Evolutionary conservation across 176 grass and related monocot genomes (phyloP), one percentile per base, ranked within the genome.

Genomic region (Ensete glaucum): DNA sequence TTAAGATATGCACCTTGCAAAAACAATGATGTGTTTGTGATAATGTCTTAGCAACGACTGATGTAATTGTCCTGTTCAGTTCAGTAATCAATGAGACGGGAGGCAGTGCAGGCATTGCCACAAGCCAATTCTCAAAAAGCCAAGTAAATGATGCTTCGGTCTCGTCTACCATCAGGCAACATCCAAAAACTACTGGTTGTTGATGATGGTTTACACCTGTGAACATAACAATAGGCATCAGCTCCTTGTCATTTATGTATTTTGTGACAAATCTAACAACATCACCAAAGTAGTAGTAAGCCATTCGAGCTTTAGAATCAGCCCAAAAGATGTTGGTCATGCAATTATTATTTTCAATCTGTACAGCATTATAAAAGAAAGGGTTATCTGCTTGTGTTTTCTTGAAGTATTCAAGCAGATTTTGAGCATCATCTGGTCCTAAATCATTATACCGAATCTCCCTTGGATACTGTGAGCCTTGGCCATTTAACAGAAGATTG

Each of bases 121-220:
- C 87, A 78, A 93, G 85, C 94, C 94, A 98, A 70, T 87, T 93
- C 76, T 91, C 79, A 87, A 98, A 93, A 50, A 93, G 78, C 94
- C 94, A 98, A 78, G 60, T 64, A 85, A 91, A 92, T 52, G 94
- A 98, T 75, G 79, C 82, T 78, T 98, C 90, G 21, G 90, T 93
- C 55, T 98, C 88, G 15, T 93, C 90, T 64, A 89, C 86, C 72
- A 93, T 88, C 60, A 98, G 74, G 59, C 84, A 90, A 53, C 90
- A 91, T 20, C 94, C 94, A 93, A 98, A 98, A 70, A 91, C 76
- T 56, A 98, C 78, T 52, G 80, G 84, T 71, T 98, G 90, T n/a
- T 80, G 80, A 73, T 98, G 94, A 87, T 98, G 88, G 66, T 98
- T 98, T 55, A 98, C 73, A 76, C 94, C 94, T 72, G 69, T 91